These are phyloP conservation scores for Vigna mungo DNA, from an alignment of 306 rosid genomes.

Conservation along the genomic window DNA sequence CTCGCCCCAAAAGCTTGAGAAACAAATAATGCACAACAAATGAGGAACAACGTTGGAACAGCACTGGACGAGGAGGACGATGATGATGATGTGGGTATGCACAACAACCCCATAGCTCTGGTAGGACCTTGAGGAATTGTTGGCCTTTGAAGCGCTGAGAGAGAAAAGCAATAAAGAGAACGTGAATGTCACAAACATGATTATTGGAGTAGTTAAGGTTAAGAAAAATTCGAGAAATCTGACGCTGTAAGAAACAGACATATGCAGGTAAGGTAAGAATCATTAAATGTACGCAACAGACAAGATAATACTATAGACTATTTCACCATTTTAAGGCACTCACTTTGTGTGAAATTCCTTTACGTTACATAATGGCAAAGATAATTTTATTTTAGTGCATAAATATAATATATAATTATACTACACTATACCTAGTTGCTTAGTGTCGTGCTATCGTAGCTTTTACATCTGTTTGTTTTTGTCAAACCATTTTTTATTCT, in stretches of 20 bases:
- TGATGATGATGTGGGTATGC: slow-evolving; percentile 1
- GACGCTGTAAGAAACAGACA: slow-evolving; percentile 21
- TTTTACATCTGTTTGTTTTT: neutral
- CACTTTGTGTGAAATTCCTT: neutral
- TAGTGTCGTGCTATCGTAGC: neutral
- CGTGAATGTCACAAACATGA: neutral
- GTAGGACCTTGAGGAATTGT: neutral
- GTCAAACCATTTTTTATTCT: neutral
- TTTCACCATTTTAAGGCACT: neutral
- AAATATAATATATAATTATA: neutral
- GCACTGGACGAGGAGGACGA: neutral
- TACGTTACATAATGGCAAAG: neutral
- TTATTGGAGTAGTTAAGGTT: neutral
- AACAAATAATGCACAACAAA: slow-evolving; percentile 40
- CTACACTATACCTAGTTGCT: neutral
- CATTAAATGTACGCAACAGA: slow-evolving; percentile 13
- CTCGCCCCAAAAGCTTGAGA: slow-evolving; percentile 35
- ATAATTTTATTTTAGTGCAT: neutral
- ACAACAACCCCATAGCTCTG: slow-evolving; percentile 40
- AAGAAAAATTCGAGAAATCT: neutral
- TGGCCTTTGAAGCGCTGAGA: neutral
- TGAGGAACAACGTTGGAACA: slow-evolving; percentile 27
- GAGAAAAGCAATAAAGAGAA: neutral
- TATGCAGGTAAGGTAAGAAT: neutral
- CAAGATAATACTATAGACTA: neutral